phyloP scores from a whole-genome alignment of 2,329 filamentous ascomycete species.

The Talaromyces islandicus region DNA sequence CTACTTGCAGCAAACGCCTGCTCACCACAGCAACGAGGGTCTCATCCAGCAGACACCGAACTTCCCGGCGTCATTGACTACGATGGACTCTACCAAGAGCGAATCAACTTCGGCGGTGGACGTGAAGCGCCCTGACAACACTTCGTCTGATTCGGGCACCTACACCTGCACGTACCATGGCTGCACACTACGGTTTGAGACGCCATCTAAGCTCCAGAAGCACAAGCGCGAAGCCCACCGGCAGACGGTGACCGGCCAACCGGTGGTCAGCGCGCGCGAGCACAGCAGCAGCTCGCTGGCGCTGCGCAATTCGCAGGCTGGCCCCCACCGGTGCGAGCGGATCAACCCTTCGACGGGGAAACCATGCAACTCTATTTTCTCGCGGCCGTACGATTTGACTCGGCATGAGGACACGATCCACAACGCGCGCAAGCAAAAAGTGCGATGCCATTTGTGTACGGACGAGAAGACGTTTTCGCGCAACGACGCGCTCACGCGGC shows the following conservation, averaged over 20 bases:
- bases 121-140: constrained; percentile 53
- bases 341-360: constrained; percentile 94
- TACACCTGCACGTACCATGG: constrained; percentile 97
- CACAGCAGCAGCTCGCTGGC: constrained; percentile 47
- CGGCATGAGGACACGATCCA: constrained; percentile 97
- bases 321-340: constrained; percentile 86
- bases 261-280: constrained; percentile 26
- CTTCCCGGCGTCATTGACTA: constrained; percentile 55
- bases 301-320: constrained; percentile 76
- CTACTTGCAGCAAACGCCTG: constrained; percentile 21
- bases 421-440: constrained; percentile 89
- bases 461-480: constrained; percentile 97
- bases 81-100: constrained; percentile 19
- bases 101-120: constrained; percentile 14
- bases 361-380: constrained; percentile 90
- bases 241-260: constrained; percentile 48
- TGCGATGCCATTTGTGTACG: constrained; percentile 84
- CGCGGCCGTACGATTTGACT: constrained; percentile 90
- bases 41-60: constrained; percentile 45
- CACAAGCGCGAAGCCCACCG: constrained; percentile 93
- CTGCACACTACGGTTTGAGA: constrained; percentile 82
- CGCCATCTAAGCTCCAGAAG: constrained; percentile 78
- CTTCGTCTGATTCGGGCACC: constrained; percentile 72
- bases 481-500: constrained; percentile 86
- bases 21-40: constrained; percentile 20